Percentiles rank a stretch among this genome's conserved stretches.
Evolutionary conservation across 176 grass and related monocot genomes (phyloP).

Genomic region (Phoenix roebelenii): DNA sequence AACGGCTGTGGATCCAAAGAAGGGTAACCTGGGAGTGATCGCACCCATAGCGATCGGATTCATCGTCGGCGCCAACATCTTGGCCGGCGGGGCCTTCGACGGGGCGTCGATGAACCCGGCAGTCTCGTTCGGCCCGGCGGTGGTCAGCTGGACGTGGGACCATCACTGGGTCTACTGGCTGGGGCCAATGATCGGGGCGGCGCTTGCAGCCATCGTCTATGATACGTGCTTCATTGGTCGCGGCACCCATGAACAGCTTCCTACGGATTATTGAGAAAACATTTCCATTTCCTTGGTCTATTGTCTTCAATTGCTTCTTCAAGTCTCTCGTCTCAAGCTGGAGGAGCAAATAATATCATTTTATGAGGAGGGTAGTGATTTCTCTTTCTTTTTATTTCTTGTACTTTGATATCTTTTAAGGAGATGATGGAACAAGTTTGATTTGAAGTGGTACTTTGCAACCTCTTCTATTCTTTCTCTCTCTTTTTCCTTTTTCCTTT

Average conservation of each 20-base stretch:
- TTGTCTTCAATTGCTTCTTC: too few species aligned
- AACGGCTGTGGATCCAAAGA: constrained; percentile 2
- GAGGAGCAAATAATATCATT: too few species aligned
- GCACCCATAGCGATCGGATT: constrained; percentile 7
- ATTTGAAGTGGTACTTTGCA: too few species aligned
- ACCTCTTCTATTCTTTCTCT: too few species aligned
- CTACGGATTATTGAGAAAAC: background rate
- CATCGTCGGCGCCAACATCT: constrained; percentile 7
- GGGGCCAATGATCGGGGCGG: background rate
- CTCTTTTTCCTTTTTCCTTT: too few species aligned
- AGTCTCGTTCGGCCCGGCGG: constrained; percentile 3
- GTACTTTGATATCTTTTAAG: too few species aligned
- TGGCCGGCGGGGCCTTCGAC: constrained; percentile 3
- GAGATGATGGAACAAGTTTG: too few species aligned
- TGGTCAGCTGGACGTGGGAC: constrained; percentile 4
- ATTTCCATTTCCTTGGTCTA: too few species aligned
- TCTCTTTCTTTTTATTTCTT: too few species aligned
- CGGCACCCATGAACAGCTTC: background rate
- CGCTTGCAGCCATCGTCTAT: background rate
- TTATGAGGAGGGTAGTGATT: too few species aligned
- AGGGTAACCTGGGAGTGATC: background rate
- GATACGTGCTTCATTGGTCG: background rate
- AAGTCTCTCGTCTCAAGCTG: too few species aligned
- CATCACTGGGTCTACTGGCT: constrained; percentile 6
- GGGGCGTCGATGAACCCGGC: constrained; percentile 6